Conservation (phyloP, 2,329 filamentous ascomycete genomes). For the Annulohypoxylon truncatum region DNA sequence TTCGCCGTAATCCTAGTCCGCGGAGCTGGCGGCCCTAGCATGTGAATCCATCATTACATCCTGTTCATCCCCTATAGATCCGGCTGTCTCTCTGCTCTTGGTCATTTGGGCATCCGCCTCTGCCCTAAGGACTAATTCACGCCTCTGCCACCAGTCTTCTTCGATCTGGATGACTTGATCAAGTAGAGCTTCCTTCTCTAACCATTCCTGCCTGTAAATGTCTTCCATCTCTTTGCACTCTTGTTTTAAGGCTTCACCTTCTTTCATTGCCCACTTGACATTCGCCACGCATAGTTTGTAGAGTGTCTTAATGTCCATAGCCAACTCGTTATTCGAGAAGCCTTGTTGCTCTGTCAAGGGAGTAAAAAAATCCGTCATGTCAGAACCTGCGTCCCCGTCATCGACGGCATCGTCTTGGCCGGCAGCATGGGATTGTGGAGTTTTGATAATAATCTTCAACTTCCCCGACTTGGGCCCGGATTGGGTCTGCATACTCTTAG, state of each 20-base stretch:
- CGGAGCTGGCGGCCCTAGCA: background rate
- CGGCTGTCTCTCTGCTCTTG: constrained; percentile 30
- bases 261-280: constrained; percentile 77
- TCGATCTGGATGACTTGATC: constrained; percentile 77
- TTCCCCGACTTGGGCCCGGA: constrained; percentile 59
- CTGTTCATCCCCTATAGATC: constrained; percentile 32
- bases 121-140: constrained; percentile 62
- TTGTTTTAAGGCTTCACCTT: constrained; percentile 70
- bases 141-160: constrained; percentile 71
- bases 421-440: constrained; percentile 66
- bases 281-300: constrained; percentile 77
- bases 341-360: constrained; percentile 66
- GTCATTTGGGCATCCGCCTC: constrained; percentile 44
- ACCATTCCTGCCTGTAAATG: constrained; percentile 77
- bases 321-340: constrained; percentile 74
- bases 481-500: constrained; percentile 71
- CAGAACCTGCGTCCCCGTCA: constrained; percentile 66
- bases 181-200: constrained; percentile 82
- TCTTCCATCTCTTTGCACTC: constrained; percentile 76
- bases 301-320: constrained; percentile 68
- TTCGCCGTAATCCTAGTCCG: background rate
- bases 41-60: constrained; percentile 26
- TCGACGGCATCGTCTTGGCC: constrained; percentile 66
- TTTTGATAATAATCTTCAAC: constrained; percentile 73
- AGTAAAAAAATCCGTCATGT: constrained; percentile 70